Evolutionary conservation across 768 basidiomycete genomes (phyloP), one percentile per base, ranked within the genome.

Genomic region (Dictyophora rubrovolvata): DNA sequence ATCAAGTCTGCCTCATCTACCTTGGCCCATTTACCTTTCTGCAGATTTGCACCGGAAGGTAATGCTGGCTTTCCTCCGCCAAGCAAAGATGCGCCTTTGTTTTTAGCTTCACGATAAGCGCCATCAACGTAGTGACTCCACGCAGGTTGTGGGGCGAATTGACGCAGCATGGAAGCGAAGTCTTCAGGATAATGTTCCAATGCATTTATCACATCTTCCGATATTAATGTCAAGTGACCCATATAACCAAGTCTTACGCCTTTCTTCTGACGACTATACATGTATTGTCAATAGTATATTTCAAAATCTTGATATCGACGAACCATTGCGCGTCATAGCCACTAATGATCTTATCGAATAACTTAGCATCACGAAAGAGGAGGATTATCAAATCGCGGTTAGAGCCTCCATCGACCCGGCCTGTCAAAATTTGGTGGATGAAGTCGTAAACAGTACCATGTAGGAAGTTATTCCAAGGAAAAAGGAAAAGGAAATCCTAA

Each of bases 401-500:
- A 54, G 83, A 77, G 9, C 64, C 60, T 23, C 54, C 56, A 49
- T 93, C 89, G 20, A 93, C 79, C 22, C 85, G 82, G 14, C 93
- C 94, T 1, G 89, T 94, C 57, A 99, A 78, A 49, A 98, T 86
- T 70, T 98, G 96, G 68, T 98, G 96, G 1, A 98, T 77, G 60
- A 96, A 75, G 69, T 99, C 96, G 68, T 98, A 98, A 17, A 96
- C 92, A 33, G 93, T 87, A 66, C 90, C 93, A 69, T 99, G 96
- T 33, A 98, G 73, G 70, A 98, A 98, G 69, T 98, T 97, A 72
- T 99, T 97, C 87, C 90, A 92, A 0, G 94, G 93, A 66, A 87
- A 96, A 61, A 88, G 86, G 69, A 97, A 97, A 76, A 97, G 97
- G 37, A 97, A 77, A 65, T 94, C 89, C 93, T 95, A 65, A 21